A percentile compares a stretch with the other conserved stretches of the same genome.
Conservation (phyloP, 2,329 filamentous ascomycete species). For the Biscogniauxia mediterranea region DNA sequence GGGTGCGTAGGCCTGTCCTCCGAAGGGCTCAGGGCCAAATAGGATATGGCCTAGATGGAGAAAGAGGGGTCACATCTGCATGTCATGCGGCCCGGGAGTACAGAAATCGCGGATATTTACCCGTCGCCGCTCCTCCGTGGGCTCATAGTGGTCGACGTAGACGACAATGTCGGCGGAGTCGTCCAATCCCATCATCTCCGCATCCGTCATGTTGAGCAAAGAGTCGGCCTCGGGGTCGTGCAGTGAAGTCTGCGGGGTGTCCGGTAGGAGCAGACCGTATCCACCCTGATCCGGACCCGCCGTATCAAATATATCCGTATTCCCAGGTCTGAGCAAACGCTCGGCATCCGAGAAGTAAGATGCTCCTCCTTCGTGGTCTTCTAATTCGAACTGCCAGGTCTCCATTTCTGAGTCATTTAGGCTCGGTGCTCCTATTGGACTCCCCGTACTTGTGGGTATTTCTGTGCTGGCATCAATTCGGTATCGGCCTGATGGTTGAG, state of each 20-base stretch:
- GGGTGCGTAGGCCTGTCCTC: too few relatives aligned
- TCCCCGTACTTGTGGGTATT: background rate
- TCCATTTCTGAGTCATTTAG: background rate
- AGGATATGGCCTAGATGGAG: too few relatives aligned
- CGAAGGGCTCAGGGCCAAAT: too few relatives aligned
- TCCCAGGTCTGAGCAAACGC: background rate
- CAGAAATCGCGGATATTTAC: background rate
- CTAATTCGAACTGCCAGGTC: background rate
- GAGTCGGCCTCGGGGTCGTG: background rate
- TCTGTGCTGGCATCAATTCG: background rate
- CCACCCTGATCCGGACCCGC: too few relatives aligned
- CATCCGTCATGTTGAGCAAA: background rate
- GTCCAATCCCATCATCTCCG: background rate
- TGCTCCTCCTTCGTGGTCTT: background rate
- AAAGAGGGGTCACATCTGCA: background rate
- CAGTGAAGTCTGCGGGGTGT: background rate
- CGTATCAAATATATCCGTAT: background rate
- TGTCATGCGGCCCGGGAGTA: conserved; percentile 5
- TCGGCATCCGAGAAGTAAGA: background rate
- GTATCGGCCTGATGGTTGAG: too few relatives aligned
- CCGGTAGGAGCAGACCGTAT: background rate
- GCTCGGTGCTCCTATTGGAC: background rate
- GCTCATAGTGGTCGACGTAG: background rate
- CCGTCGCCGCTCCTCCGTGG: background rate
- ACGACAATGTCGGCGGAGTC: background rate